Conservation (phyloP, 768 basidiomycete species). For the Neoboletus brunneissimus region DNA sequence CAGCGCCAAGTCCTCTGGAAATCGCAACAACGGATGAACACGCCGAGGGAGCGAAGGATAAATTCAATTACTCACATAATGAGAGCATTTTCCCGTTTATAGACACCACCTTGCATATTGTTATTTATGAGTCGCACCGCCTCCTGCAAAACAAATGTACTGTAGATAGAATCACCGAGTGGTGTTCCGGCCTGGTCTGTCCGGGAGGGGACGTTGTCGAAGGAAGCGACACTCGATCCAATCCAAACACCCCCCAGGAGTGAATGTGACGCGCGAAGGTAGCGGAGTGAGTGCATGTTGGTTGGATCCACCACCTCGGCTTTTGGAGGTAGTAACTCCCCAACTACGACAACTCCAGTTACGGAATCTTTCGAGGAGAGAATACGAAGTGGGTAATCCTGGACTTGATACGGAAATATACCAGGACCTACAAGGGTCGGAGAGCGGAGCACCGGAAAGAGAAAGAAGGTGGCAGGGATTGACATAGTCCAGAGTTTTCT, state of each 20-base stretch:
- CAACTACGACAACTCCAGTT: slow-evolving; percentile 85
- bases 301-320: slow-evolving; percentile 29
- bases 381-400: slow-evolving; percentile 56
- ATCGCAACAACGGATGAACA: neutral
- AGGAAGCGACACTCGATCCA: slow-evolving; percentile 43
- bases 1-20: slow-evolving; percentile 81
- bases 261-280: slow-evolving; percentile 63
- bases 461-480: slow-evolving; percentile 36
- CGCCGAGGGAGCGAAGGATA: slow-evolving; percentile 5
- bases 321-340: slow-evolving; percentile 53
- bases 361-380: slow-evolving; percentile 63
- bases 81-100: slow-evolving; percentile 51
- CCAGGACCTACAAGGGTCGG: slow-evolving; percentile 60
- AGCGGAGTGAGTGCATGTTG: slow-evolving; percentile 50
- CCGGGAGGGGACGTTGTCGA: slow-evolving; percentile 41
- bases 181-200: slow-evolving; percentile 52
- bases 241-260: slow-evolving; percentile 81
- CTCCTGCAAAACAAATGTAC: slow-evolving; percentile 84
- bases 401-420: slow-evolving; percentile 47
- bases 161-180: slow-evolving; percentile 79
- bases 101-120: slow-evolving; percentile 37
- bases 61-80: slow-evolving; percentile 56
- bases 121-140: slow-evolving; percentile 68
- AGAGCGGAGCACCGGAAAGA: slow-evolving; percentile 42
- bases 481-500: slow-evolving; percentile 13